Base-by-base conservation (phyloP, 2,329 filamentous ascomycete species). In the Arthrobotrys megalospora region DNA sequence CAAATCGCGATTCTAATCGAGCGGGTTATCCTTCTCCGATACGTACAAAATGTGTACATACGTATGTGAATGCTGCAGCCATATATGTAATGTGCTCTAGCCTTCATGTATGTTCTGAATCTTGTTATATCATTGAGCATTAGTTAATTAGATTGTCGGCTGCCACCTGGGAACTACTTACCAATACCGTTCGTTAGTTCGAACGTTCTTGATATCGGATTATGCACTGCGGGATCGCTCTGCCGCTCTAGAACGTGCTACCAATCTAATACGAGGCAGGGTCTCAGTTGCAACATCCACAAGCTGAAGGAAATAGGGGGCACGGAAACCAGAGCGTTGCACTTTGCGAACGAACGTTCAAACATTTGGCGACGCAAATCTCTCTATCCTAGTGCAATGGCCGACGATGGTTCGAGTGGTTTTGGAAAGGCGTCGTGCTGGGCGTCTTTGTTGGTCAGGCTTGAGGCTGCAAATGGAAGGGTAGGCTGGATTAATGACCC, bases 401-500 rank as follows among this genome's bases (percentile, higher is more conserved):
- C n/a, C 45, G 21, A 52, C 16, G 16, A 55, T 41, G 28, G 53
- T 6, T 68, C 53, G 16, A 60, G 71, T 76, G 71, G 71, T 48
- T 69, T 63, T 48, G 45, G 62, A 36, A 53, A 47, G 45, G 32
- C 41, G 36, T 52, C 38, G 43, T 48, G 19, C 52, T 67, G 19
- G 34, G 38, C 41, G 34, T 68, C 16, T 34, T 45, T 62, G 60
- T 72, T 78, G 60, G 47, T 78, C 60, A 50, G 63, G 36, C 58
- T 67, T 63, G 75, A 78, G 67, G 62, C 67, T 72, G 67, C 67
- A 68, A 67, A 72, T 65, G 75, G 62, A 77, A 71, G 47, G 21
- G 48, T n/a, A 41, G n/a, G 19, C 41, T 50, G 43, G 53, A 14
- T 63, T 32, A 16, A 48, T 24, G 53, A 70, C 73, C 75, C 62